Percentiles rank a stretch among this genome's conserved stretches.
Evolutionary conservation across 805 yeast species (phyloP).

Genomic region (Wickerhamiella domercqiae): DNA sequence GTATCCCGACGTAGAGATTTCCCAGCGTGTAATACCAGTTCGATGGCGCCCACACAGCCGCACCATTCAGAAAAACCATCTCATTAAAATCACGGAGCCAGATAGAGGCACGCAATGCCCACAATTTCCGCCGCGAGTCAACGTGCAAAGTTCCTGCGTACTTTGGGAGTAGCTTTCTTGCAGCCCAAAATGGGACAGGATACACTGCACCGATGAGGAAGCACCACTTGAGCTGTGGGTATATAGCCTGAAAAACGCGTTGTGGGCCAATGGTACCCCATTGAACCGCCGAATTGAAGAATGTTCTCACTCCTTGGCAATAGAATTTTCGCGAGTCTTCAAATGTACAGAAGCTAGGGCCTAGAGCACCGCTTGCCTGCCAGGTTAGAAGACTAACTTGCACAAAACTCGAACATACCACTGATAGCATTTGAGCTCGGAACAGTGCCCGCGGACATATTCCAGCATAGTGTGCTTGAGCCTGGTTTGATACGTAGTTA

Average conservation of each 20-base stretch:
- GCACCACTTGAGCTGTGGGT: conserved; percentile 28
- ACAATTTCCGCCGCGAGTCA: not conserved
- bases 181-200: conserved; percentile 18
- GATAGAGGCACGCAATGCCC: not conserved
- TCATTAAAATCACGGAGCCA: not conserved
- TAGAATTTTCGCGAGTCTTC: conserved; percentile 31
- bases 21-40: conserved; percentile 2
- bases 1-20: conserved; percentile 20
- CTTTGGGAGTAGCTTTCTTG: conserved; percentile 8
- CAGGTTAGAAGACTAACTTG: conserved; percentile 22
- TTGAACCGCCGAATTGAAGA: conserved; percentile 32
- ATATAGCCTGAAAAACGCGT: conserved; percentile 8
- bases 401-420: conserved; percentile 17
- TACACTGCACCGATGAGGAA: conserved; percentile 29
- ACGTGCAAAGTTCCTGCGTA: too few species aligned
- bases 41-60: conserved; percentile 3
- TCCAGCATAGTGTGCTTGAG: conserved; percentile 42
- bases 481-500: conserved; percentile 38
- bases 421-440: conserved; percentile 29
- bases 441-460: conserved; percentile 45
- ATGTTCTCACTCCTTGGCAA: conserved; percentile 28
- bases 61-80: not conserved
- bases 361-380: conserved; percentile 23
- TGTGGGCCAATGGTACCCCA: conserved; percentile 36
- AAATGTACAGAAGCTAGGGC: conserved; percentile 31